Percentiles rank a stretch among this genome's conserved stretches.
Evolutionary conservation across 2,329 filamentous ascomycete species (phyloP).

Genomic region (Xylariaceae sp.): DNA sequence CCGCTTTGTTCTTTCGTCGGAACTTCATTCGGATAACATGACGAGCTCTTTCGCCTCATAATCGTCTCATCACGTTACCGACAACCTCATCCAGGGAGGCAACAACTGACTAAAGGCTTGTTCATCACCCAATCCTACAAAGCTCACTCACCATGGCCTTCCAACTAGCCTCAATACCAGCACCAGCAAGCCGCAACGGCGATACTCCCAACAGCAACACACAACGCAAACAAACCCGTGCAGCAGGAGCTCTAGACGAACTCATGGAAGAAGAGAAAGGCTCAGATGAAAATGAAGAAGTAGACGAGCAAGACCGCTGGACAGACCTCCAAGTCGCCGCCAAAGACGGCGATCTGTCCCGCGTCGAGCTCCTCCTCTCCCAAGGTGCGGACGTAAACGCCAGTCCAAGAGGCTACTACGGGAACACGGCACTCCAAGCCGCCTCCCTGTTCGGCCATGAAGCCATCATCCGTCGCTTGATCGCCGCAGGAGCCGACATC

Average conservation of each 20-base stretch:
- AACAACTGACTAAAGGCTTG: neutral
- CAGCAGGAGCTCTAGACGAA: too few species aligned
- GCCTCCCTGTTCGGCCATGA: slow-evolving; percentile 24
- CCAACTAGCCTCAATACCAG: slow-evolving; percentile 8
- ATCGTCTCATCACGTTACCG: too few species aligned
- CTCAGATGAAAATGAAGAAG: slow-evolving; percentile 8
- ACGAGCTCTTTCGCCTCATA: too few species aligned
- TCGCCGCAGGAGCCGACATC: slow-evolving; percentile 21
- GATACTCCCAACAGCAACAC: too few species aligned
- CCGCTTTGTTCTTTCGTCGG: too few species aligned
- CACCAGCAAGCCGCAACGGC: neutral
- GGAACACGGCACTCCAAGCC: slow-evolving; percentile 29
- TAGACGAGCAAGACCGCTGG: slow-evolving; percentile 31
- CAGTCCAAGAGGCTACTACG: slow-evolving; percentile 22
- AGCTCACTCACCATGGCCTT: slow-evolving; percentile 8
- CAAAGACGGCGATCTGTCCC: slow-evolving; percentile 27
- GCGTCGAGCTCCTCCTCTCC: slow-evolving; percentile 25
- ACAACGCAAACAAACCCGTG: too few species aligned
- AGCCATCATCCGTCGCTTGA: slow-evolving; percentile 17
- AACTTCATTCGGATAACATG: too few species aligned
- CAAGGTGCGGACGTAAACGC: slow-evolving; percentile 27
- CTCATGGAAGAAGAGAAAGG: slow-evolving; percentile 1
- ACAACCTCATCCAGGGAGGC: neutral
- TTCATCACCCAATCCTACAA: neutral
- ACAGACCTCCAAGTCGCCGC: slow-evolving; percentile 34